Conservation (phyloP, 2,329 filamentous ascomycete genomes). For the Verruconis gallopava region DNA sequence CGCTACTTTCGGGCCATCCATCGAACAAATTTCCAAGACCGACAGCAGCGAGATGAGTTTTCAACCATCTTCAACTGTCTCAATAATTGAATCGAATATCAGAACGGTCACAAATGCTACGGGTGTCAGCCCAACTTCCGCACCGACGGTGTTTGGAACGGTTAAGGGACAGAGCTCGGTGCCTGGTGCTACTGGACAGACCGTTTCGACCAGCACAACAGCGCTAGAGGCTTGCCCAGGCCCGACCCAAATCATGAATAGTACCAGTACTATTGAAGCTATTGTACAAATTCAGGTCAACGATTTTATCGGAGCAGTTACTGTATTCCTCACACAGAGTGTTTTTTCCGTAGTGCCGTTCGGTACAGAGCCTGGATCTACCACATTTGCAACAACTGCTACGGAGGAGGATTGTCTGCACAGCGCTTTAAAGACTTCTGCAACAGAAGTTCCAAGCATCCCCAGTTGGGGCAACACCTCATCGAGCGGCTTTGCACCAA, state of each 20-base stretch:
- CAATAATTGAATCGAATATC: background rate
- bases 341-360: background rate
- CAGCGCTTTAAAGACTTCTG: background rate
- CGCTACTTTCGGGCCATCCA: constrained; percentile 1
- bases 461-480: background rate
- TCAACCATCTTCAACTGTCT: background rate
- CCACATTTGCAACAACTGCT: background rate
- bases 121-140: background rate
- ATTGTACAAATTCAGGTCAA: constrained; percentile 1
- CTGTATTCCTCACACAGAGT: background rate
- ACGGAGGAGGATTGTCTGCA: background rate
- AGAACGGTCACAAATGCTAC: background rate
- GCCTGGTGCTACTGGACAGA: background rate
- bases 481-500: background rate
- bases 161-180: background rate
- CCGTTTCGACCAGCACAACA: background rate
- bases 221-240: constrained; percentile 2
- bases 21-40: background rate
- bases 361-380: background rate
- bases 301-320: constrained; percentile 1
- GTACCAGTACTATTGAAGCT: constrained; percentile 2
- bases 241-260: background rate
- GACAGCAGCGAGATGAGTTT: background rate
- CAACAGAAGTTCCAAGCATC: background rate
- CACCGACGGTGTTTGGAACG: background rate